A percentile compares a stretch with the other conserved stretches of the same genome.
Conservation (phyloP, 2,329 filamentous ascomycete species). For the Cryphonectria radicalis region DNA sequence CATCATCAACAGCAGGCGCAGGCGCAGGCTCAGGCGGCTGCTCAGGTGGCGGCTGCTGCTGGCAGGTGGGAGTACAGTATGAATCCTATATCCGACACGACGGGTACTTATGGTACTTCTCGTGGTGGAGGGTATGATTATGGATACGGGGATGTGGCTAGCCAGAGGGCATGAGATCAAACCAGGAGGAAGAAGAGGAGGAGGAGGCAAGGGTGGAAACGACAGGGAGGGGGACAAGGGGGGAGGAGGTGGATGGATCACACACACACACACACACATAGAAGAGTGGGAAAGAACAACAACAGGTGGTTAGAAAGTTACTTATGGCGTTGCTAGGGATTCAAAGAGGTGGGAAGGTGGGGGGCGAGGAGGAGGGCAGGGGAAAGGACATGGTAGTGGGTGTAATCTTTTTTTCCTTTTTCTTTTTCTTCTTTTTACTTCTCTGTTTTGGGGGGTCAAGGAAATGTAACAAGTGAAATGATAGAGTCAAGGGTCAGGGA, state of each 20-base stretch:
- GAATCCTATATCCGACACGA: slow-evolving; percentile 29
- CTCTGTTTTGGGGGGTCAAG: background rate
- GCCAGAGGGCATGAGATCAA: slow-evolving; percentile 29
- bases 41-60: background rate
- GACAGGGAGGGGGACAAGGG: background rate
- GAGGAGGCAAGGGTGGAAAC: background rate
- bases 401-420: background rate
- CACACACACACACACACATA: background rate
- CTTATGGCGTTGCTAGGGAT: background rate
- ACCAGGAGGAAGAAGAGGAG: slow-evolving; percentile 11
- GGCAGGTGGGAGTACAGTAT: slow-evolving; percentile 31
- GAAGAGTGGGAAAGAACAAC: background rate
- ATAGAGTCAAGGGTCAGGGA: background rate
- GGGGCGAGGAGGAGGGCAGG: too few species aligned
- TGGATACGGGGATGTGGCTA: slow-evolving; percentile 29
- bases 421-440: background rate
- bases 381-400: background rate
- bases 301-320: background rate
- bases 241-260: background rate
- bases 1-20: slow-evolving; percentile 27
- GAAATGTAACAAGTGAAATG: background rate
- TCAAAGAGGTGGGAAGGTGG: too few species aligned
- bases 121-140: slow-evolving; percentile 29
- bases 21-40: slow-evolving; percentile 8
- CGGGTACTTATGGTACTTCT: slow-evolving; percentile 24